Conservation (phyloP, 345 rosid species). For the Toxicodendron radicans region DNA sequence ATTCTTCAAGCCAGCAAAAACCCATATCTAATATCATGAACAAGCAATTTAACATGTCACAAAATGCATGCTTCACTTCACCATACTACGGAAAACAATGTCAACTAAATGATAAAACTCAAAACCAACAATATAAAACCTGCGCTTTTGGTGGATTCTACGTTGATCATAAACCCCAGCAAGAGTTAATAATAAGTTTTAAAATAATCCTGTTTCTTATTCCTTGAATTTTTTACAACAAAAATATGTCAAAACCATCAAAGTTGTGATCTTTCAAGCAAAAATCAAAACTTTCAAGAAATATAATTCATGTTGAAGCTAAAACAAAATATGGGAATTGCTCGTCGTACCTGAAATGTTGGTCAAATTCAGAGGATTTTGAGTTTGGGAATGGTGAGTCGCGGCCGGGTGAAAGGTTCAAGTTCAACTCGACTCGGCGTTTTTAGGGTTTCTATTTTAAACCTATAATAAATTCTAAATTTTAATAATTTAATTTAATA, state of each 20-base stretch:
- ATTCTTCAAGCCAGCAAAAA: conserved; percentile 7
- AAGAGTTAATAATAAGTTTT: background rate
- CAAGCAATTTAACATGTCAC: background rate
- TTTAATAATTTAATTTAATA: background rate
- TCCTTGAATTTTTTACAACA: background rate
- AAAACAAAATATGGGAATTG: background rate
- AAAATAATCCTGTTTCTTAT: background rate
- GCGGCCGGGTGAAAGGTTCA: conserved; percentile 15
- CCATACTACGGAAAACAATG: background rate
- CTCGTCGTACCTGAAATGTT: conserved; percentile 10
- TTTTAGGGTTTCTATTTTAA: conserved; percentile 13
- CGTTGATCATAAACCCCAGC: background rate
- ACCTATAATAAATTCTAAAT: background rate
- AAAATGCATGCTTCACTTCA: background rate
- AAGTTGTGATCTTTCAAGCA: background rate
- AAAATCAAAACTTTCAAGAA: background rate
- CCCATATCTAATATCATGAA: background rate
- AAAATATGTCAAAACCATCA: background rate
- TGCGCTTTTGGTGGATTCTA: background rate
- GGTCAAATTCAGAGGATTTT: background rate
- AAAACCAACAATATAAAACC: background rate
- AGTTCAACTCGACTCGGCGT: conserved; percentile 28
- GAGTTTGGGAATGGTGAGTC: conserved; percentile 18
- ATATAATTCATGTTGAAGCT: background rate
- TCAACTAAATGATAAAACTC: background rate